phyloP scores from a whole-genome alignment of 345 rosid genomes.

The Bruguiera sexangula region DNA sequence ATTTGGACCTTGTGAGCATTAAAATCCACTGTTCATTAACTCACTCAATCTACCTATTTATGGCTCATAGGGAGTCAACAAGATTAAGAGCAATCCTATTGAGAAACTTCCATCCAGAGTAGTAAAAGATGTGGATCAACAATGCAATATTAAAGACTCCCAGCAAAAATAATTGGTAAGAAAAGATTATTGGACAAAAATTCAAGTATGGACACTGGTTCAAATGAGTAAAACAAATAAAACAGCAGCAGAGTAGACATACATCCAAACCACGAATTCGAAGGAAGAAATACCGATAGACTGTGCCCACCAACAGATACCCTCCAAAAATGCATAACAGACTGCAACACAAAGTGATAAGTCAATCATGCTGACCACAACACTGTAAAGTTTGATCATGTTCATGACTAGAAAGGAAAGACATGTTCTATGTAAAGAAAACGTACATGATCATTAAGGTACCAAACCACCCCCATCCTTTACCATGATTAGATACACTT shows the following conservation, averaged over 20 bases:
- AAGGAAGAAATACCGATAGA: constrained; percentile 67
- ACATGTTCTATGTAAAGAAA: neutral
- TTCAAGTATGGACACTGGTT: neutral
- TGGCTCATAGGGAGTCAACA: neutral
- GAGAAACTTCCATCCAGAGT: neutral
- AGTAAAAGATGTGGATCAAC: neutral
- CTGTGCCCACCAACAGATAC: constrained; percentile 65
- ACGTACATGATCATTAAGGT: constrained; percentile 57
- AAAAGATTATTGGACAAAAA: constrained; percentile 5
- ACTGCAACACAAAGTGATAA: constrained; percentile 38
- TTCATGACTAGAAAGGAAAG: neutral
- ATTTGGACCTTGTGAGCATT: too few relatives aligned
- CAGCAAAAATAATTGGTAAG: neutral
- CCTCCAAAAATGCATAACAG: constrained; percentile 67
- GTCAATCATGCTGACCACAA: constrained; percentile 21
- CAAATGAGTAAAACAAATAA: constrained; percentile 5
- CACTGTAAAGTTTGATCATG: neutral
- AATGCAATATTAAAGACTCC: neutral
- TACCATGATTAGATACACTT: constrained; percentile 45
- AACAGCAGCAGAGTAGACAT: constrained; percentile 26
- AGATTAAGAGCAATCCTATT: neutral
- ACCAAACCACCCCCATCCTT: constrained; percentile 86
- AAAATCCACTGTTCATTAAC: too few relatives aligned
- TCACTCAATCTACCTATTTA: neutral
- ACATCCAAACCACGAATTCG: constrained; percentile 70